Evolutionary conservation across 2,329 filamentous ascomycete genomes (phyloP).

Genomic region (Verticillium tricorpus): DNA sequence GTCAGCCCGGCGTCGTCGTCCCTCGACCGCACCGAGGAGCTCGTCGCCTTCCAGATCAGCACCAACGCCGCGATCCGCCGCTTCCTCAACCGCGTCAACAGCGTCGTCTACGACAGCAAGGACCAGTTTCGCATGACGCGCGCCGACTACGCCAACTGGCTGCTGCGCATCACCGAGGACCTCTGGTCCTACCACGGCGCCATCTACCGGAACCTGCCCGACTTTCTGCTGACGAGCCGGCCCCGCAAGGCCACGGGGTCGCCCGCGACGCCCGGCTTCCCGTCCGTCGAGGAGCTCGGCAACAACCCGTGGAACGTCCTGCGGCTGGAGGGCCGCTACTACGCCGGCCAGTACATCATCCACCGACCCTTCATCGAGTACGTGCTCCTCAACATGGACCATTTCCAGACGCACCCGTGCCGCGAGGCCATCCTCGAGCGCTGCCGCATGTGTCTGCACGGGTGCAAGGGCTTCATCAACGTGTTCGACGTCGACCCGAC

Average conservation of each 20-base stretch:
- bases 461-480: conserved; percentile 20
- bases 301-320: conserved; percentile 27
- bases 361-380: conserved; percentile 24
- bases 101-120: conserved; percentile 21
- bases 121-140: conserved; percentile 17
- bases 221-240: conserved; percentile 16
- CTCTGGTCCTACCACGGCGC: conserved; percentile 20
- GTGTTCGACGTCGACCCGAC: conserved; percentile 20
- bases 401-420: conserved; percentile 18
- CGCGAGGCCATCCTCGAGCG: conserved; percentile 15
- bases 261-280: conserved; percentile 7
- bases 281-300: conserved; percentile 8
- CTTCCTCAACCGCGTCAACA: conserved; percentile 23
- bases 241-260: conserved; percentile 3
- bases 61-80: conserved; percentile 24
- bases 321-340: conserved; percentile 21
- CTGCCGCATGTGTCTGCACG: conserved; percentile 17
- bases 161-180: conserved; percentile 19
- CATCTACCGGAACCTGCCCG: conserved; percentile 21
- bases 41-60: conserved; percentile 24
- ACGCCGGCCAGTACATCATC: conserved; percentile 24
- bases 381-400: conserved; percentile 18
- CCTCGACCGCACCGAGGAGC: conserved; percentile 14
- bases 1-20: not conserved
- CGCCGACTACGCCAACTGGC: conserved; percentile 19